phyloP scores from a whole-genome alignment of 2,329 filamentous ascomycete genomes.

The Aspergillus sp. region DNA sequence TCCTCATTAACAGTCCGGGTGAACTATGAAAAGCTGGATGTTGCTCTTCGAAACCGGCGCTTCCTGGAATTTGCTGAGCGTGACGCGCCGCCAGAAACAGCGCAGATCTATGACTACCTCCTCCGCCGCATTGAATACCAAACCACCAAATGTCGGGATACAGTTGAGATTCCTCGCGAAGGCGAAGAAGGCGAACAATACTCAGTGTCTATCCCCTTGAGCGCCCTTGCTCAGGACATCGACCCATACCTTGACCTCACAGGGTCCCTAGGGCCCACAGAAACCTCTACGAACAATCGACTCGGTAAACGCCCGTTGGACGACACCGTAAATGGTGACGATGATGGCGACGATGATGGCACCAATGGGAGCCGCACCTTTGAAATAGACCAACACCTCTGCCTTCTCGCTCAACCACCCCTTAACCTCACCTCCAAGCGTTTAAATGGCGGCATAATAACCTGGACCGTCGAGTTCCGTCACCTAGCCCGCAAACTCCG shows the following conservation, averaged over 20 bases:
- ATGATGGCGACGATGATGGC: conserved; percentile 47
- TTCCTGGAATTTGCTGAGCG: conserved; percentile 72
- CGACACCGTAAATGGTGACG: conserved; percentile 40
- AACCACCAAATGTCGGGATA: conserved; percentile 62
- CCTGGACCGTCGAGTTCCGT: conserved; percentile 85
- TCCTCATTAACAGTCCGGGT: conserved; percentile 72
- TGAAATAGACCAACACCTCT: conserved; percentile 41
- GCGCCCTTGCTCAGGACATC: conserved; percentile 37
- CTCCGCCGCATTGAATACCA: conserved; percentile 70
- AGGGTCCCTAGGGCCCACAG: conserved; percentile 35
- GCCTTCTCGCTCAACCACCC: conserved; percentile 51
- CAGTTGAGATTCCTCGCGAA: conserved; percentile 38
- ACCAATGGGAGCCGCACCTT: conserved; percentile 28
- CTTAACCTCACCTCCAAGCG: conserved; percentile 38
- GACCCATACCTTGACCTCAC: conserved; percentile 38
- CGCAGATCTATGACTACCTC: conserved; percentile 73
- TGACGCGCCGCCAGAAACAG: conserved; percentile 70
- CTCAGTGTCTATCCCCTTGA: conserved; percentile 35
- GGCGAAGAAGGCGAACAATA: conserved; percentile 43
- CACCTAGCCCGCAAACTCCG: conserved; percentile 68
- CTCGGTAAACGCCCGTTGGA: conserved; percentile 34
- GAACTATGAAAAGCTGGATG: conserved; percentile 81
- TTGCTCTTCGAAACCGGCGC: conserved; percentile 76
- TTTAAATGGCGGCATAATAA: conserved; percentile 55
- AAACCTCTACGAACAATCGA: conserved; percentile 24